Percentiles rank a stretch among this genome's conserved stretches.
Evolutionary conservation across 192 early-diverging fungal genomes (phyloP).

Genomic region (Funneliformis geosporum): DNA sequence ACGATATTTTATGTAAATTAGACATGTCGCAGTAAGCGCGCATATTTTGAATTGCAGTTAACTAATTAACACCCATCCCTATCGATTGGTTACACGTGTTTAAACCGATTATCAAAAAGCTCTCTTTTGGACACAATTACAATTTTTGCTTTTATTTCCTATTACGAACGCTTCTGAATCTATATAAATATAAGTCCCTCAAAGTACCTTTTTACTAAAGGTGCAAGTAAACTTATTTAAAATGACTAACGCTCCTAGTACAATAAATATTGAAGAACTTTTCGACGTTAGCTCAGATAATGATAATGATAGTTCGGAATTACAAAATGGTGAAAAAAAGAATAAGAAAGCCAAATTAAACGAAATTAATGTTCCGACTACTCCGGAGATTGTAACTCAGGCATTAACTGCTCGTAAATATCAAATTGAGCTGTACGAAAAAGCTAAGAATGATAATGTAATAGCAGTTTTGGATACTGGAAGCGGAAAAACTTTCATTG

Average conservation of each 20-base stretch:
- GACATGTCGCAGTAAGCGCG: too few relatives aligned
- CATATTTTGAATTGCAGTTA: too few relatives aligned
- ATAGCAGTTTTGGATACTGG: constrained; percentile 93
- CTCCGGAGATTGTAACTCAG: background rate
- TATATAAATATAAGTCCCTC: background rate
- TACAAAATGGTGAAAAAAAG: background rate
- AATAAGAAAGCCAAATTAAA: background rate
- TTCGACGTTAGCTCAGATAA: background rate
- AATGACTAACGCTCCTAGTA: background rate
- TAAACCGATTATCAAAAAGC: too few relatives aligned
- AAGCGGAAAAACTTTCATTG: constrained; percentile 89
- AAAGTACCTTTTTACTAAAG: too few relatives aligned
- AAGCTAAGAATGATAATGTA: constrained; percentile 71
- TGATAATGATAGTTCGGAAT: background rate
- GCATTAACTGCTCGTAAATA: constrained; percentile 50
- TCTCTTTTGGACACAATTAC: background rate
- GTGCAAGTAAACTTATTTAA: background rate
- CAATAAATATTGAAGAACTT: background rate
- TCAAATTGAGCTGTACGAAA: constrained; percentile 73
- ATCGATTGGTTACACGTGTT: too few relatives aligned
- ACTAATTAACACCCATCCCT: too few relatives aligned
- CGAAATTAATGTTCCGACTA: background rate
- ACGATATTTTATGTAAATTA: too few relatives aligned
- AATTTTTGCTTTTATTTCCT: background rate
- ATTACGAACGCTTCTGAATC: background rate